Evolutionary conservation across 2,329 filamentous ascomycete species (phyloP), one percentile per base, ranked within the genome.

Genomic region (Claviceps sp.): DNA sequence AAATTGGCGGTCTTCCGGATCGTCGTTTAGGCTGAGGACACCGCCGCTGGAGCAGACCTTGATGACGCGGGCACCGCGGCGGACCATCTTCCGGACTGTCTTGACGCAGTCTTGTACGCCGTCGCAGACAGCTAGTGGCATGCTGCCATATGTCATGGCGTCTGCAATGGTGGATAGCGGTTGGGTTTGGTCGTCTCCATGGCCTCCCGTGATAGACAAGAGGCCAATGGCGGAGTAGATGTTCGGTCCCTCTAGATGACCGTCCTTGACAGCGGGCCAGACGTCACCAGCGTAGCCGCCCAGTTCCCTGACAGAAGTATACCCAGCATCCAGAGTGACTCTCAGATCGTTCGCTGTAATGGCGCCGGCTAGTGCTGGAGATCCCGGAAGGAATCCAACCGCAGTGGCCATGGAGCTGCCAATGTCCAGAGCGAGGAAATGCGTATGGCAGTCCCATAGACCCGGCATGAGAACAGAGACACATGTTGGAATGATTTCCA

Each of bases 391-490:
- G 13, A 57, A 57, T 7, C 18, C 37, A 2, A 26, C 11, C 11
- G 48, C 2, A 0, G 24, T 37, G 3, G 22, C 18, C 8, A 53
- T 4, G 18, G n/a, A 45, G 16, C 18, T 16, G 7, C 47, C 50
- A 7, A 57, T 51, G 20, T 55, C 54, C 18, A 61, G 52, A n/a
- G 70, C 74, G 4, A 67, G 55, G 55, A 72, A 74, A 58, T 78
- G 75, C 0, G 69, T 66, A 58, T 77, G 75, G 55, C 67, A 72
- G 53, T 78, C 75, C 74, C 74, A 78, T 22, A 79, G 66, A 2
- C 75, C 75, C 0, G 75, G 74, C 63, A 78, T 71, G 8, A 75
- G 58, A 9, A 72, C 67, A 0, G 68, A 66, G 14, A 76, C 70
- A 58, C 67, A 69, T 8, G 60, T 58, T 2, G 54, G 46, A 0